Conservation (phyloP, 306 rosid species). For the Carpinus fangiana region DNA sequence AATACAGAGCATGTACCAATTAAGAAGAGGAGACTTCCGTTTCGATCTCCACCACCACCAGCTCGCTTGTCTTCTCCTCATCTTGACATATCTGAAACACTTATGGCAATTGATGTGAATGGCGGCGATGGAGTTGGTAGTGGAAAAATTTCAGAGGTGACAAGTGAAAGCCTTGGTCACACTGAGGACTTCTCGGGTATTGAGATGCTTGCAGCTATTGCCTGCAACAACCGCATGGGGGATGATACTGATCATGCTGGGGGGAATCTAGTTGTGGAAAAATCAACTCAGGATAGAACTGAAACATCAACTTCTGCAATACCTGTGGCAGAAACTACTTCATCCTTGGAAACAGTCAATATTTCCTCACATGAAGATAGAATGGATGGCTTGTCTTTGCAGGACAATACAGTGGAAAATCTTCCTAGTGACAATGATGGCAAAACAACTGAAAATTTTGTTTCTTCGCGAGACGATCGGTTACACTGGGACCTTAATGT, state of each 20-base stretch:
- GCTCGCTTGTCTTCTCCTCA: slow-evolving; percentile 10
- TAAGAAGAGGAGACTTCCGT: slow-evolving; percentile 41
- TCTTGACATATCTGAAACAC: not conserved
- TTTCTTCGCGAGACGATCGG: slow-evolving; percentile 32
- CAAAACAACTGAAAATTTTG: slow-evolving; percentile 3
- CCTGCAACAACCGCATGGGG: slow-evolving; percentile 32
- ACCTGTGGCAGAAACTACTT: slow-evolving; percentile 4
- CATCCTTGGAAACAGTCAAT: slow-evolving; percentile 12
- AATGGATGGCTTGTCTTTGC: slow-evolving; percentile 1
- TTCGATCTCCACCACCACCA: slow-evolving; percentile 35
- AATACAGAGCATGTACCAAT: slow-evolving; percentile 42
- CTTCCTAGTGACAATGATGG: slow-evolving; percentile 4
- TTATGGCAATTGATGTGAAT: not conserved
- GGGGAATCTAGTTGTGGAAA: slow-evolving; percentile 9
- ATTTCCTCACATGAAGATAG: slow-evolving; percentile 7
- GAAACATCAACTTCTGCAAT: slow-evolving; percentile 11
- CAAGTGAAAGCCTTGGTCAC: slow-evolving; percentile 10
- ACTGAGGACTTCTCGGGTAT: slow-evolving; percentile 41
- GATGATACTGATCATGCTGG: slow-evolving; percentile 18
- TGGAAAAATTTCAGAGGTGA: not conserved
- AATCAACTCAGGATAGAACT: slow-evolving; percentile 1
- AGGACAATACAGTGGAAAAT: not conserved
- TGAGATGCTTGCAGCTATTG: slow-evolving; percentile 43
- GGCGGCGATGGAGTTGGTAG: not conserved
- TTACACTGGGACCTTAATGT: slow-evolving; percentile 48